Conservation (phyloP, 805 yeast species). For the Alloascoidea africana region DNA sequence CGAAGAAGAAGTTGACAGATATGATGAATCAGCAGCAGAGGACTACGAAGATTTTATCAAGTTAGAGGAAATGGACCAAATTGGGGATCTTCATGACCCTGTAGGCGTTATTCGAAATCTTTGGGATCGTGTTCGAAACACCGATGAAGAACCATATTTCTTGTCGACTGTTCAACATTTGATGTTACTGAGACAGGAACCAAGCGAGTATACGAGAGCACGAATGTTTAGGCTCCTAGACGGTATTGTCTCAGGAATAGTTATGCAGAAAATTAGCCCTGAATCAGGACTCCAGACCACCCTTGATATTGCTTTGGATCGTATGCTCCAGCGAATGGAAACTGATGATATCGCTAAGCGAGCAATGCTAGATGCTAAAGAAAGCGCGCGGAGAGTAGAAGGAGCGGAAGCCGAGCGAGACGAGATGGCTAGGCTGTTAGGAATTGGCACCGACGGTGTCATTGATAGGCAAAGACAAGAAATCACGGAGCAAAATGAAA, state of each 20-base stretch:
- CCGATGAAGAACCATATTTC: constrained; percentile 34
- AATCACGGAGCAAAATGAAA: constrained; percentile 36
- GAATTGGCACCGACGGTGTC: constrained; percentile 50
- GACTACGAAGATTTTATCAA: constrained; percentile 25
- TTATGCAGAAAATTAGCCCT: constrained; percentile 21
- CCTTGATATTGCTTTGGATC: constrained; percentile 52
- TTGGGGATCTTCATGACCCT: constrained; percentile 33
- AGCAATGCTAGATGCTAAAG: constrained; percentile 36
- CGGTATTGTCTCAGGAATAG: constrained; percentile 37
- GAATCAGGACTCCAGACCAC: constrained; percentile 37
- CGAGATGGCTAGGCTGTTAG: constrained; percentile 38
- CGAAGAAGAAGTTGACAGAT: constrained; percentile 39
- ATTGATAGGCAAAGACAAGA: constrained; percentile 35
- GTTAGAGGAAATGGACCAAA: neutral
- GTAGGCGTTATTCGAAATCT: constrained; percentile 38
- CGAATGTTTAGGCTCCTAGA: constrained; percentile 31
- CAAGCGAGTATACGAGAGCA: constrained; percentile 22
- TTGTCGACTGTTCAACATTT: constrained; percentile 40
- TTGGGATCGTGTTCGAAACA: constrained; percentile 32
- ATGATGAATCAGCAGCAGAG: constrained; percentile 28
- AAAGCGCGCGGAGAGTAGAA: constrained; percentile 28
- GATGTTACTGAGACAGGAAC: constrained; percentile 14
- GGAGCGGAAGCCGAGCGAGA: constrained; percentile 32
- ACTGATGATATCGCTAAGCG: constrained; percentile 61
- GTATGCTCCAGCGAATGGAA: constrained; percentile 43